A percentile compares a stretch with the other conserved stretches of the same genome.
Evolutionary conservation across 306 rosid genomes (phyloP).

Genomic region (Cucurbita maxima): DNA sequence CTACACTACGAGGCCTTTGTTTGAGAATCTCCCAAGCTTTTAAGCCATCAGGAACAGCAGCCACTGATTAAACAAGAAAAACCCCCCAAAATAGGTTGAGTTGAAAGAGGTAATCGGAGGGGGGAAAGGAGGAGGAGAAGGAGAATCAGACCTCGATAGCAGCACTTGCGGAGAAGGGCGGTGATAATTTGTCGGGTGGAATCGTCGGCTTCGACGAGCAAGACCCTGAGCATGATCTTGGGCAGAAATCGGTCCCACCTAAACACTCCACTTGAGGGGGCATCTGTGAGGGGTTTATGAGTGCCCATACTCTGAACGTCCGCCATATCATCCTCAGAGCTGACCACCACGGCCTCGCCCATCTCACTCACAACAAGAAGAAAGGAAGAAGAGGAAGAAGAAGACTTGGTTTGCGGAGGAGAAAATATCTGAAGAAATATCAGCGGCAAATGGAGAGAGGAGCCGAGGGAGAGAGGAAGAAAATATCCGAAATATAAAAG

Average conservation of each 20-base stretch:
- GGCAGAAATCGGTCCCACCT: constrained; percentile 73
- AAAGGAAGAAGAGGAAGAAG: neutral
- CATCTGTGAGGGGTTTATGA: constrained; percentile 19
- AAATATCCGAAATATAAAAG: neutral
- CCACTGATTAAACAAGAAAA: constrained; percentile 47
- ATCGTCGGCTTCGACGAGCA: constrained; percentile 86
- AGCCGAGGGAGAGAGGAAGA: constrained; percentile 9
- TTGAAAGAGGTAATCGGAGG: neutral
- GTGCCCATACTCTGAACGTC: neutral
- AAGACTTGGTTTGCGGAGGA: too few relatives aligned
- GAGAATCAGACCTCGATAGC: constrained; percentile 52
- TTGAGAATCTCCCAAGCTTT: constrained; percentile 93
- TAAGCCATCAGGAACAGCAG: constrained; percentile 83
- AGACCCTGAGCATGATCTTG: constrained; percentile 51
- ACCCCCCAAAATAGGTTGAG: neutral
- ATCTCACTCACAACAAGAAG: neutral
- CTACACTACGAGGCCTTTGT: constrained; percentile 50
- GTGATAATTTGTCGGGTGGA: constrained; percentile 84
- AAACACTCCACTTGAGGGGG: constrained; percentile 25
- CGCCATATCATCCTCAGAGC: constrained; percentile 18
- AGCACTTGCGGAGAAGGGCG: constrained; percentile 87
- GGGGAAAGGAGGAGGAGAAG: too few relatives aligned
- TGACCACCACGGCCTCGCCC: constrained; percentile 38
- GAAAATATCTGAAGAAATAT: constrained; percentile 14
- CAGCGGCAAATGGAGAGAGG: neutral